These are phyloP conservation scores for Thalassiosira allenii DNA, from an alignment of 352 stramenopile species.

Conservation along the genomic window DNA sequence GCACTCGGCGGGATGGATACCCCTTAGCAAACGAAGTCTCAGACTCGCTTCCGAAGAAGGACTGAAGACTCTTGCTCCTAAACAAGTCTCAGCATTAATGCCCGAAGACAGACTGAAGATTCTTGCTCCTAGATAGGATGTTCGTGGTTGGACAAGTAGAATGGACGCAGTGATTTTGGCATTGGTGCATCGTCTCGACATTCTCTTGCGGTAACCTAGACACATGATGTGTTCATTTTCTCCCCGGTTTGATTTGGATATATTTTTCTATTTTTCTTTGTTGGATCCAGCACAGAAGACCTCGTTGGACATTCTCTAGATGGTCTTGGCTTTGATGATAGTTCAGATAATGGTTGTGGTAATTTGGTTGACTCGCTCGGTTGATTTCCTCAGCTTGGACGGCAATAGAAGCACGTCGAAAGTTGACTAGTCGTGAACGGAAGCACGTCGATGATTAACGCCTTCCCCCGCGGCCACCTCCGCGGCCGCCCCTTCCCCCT, in stretches of 20 bases:
- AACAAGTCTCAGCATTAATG: background rate
- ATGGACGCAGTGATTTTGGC: background rate
- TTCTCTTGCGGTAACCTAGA: no score
- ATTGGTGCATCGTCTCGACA: no score
- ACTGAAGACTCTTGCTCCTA: background rate
- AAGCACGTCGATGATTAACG: background rate
- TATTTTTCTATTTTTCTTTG: background rate
- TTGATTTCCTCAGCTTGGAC: background rate
- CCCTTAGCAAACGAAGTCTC: background rate
- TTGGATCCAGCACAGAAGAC: background rate
- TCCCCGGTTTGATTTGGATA: background rate
- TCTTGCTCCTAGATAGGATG: background rate
- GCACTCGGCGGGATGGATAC: background rate
- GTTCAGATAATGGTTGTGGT: background rate
- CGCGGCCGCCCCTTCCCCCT: conserved; percentile 2
- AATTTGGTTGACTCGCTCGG: background rate
- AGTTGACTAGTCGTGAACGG: background rate
- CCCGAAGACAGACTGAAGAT: background rate
- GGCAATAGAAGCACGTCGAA: background rate
- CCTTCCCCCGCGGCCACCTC: conserved; percentile 9
- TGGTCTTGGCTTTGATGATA: background rate
- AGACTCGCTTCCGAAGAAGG: background rate
- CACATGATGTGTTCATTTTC: conserved; percentile 1
- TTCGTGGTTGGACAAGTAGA: background rate
- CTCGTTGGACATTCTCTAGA: background rate